phyloP scores from a whole-genome alignment of 2,329 filamentous ascomycete genomes.

The Talaromyces rugulosus region DNA sequence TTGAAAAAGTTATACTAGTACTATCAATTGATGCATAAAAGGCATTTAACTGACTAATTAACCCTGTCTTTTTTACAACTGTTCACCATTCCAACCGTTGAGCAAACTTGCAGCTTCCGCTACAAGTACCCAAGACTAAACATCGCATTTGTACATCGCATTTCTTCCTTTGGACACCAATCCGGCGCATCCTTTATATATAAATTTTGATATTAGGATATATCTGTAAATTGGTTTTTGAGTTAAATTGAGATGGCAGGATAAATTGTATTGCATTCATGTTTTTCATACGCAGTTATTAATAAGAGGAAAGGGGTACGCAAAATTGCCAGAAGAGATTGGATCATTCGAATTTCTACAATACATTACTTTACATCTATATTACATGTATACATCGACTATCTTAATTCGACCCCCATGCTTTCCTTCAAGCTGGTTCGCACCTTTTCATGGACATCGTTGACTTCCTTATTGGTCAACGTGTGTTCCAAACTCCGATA shows the following conservation, averaged over 20 bases:
- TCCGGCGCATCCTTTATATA: no score
- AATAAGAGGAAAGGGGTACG: no score
- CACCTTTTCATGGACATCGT: slow-evolving; percentile 69
- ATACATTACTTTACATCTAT: slow-evolving; percentile 1
- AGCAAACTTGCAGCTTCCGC: background rate
- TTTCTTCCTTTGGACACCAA: no score
- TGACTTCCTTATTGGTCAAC: slow-evolving; percentile 76
- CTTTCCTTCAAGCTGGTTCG: slow-evolving; percentile 60
- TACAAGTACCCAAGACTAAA: background rate
- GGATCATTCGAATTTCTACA: background rate
- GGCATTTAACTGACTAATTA: background rate
- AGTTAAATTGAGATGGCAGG: background rate
- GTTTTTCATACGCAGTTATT: background rate
- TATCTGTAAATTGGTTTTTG: background rate
- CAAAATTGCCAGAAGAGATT: background rate
- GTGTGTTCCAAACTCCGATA: slow-evolving; percentile 92
- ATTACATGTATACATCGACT: slow-evolving; percentile 1
- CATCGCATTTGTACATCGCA: background rate
- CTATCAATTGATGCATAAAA: background rate
- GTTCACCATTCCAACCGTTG: background rate
- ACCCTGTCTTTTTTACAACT: background rate
- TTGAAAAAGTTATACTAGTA: background rate
- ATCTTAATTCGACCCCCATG: slow-evolving; percentile 76
- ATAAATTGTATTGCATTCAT: background rate
- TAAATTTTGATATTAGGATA: background rate